These are phyloP conservation scores for Rosa chinensis DNA, from an alignment of 306 rosid species.

Conservation along the genomic window DNA sequence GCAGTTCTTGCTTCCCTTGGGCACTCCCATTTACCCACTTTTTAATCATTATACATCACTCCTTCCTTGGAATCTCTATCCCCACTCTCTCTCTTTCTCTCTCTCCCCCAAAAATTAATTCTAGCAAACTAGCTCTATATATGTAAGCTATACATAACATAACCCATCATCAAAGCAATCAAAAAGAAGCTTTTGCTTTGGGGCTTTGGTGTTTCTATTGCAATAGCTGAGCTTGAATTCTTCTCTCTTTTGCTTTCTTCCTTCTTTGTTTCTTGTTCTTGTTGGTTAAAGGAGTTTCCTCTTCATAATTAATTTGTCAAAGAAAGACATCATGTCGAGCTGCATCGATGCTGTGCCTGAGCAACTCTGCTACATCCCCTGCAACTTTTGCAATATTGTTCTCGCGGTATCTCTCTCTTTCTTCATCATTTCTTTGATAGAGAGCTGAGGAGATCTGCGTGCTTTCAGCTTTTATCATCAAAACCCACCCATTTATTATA, in stretches of 20 bases:
- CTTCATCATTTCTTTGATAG: constrained; percentile 3
- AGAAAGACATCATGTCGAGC: constrained; percentile 57
- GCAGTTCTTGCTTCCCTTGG: constrained; percentile 51
- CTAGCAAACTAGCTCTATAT: constrained; percentile 41
- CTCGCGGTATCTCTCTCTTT: constrained; percentile 67
- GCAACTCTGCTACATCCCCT: constrained; percentile 97
- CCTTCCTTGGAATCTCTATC: constrained; percentile 47
- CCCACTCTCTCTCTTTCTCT: constrained; percentile 2
- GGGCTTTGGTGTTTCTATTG: constrained; percentile 5
- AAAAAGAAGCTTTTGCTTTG: constrained; percentile 40
- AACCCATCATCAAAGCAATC: constrained; percentile 39
- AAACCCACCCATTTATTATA: background rate
- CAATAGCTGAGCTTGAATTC: constrained; percentile 8
- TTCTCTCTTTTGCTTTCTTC: background rate
- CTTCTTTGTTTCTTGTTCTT: background rate
- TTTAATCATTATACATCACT: background rate
- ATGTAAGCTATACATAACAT: constrained; percentile 31
- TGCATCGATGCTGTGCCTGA: constrained; percentile 77
- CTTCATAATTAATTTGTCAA: constrained; percentile 14
- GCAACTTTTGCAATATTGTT: constrained; percentile 98
- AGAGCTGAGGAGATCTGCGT: background rate
- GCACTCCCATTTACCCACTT: constrained; percentile 40
- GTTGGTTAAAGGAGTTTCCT: background rate
- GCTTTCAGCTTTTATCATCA: constrained; percentile 4
- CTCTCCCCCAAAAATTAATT: background rate